Evolutionary conservation across 495 filamentous ascomycete genomes (phyloP).

Genomic region (Lasiosphaeriaceae sp.): DNA sequence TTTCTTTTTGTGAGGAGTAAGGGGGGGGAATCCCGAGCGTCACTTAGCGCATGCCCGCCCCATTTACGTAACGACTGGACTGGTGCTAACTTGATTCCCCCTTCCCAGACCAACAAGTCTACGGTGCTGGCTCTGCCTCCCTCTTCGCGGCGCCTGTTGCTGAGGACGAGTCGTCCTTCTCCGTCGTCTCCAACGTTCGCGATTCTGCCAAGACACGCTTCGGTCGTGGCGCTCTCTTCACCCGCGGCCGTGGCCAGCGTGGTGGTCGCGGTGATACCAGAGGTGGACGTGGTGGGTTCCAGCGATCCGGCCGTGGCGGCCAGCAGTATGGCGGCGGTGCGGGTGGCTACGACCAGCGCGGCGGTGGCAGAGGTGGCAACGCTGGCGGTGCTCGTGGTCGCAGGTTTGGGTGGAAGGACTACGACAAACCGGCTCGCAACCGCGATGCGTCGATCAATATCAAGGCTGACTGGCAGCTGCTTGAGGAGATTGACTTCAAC

Average conservation of each 20-base stretch:
- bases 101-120: conserved; percentile 83
- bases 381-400: conserved; percentile 56
- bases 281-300: conserved; percentile 57
- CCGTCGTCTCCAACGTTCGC: conserved; percentile 90
- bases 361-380: conserved; percentile 57
- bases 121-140: conserved; percentile 82
- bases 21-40: no score
- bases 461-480: conserved; percentile 88
- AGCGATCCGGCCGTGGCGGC: conserved; percentile 43
- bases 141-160: conserved; percentile 85
- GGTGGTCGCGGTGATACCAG: conserved; percentile 68
- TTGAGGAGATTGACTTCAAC: conserved; percentile 98
- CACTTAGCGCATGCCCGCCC: neutral
- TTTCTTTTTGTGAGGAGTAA: neutral
- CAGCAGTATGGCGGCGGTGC: conserved; percentile 34
- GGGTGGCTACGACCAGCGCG: conserved; percentile 49
- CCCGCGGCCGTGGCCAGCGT: conserved; percentile 75
- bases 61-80: neutral
- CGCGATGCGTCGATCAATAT: conserved; percentile 92
- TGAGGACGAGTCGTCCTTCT: conserved; percentile 96
- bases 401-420: conserved; percentile 97
- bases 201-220: conserved; percentile 82
- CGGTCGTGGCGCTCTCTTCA: conserved; percentile 84
- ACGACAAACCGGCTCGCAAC: conserved; percentile 95
- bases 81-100: conserved; percentile 1